Evolutionary conservation across 2,329 filamentous ascomycete genomes (phyloP).

Genomic region (Fusarium goolgardi): DNA sequence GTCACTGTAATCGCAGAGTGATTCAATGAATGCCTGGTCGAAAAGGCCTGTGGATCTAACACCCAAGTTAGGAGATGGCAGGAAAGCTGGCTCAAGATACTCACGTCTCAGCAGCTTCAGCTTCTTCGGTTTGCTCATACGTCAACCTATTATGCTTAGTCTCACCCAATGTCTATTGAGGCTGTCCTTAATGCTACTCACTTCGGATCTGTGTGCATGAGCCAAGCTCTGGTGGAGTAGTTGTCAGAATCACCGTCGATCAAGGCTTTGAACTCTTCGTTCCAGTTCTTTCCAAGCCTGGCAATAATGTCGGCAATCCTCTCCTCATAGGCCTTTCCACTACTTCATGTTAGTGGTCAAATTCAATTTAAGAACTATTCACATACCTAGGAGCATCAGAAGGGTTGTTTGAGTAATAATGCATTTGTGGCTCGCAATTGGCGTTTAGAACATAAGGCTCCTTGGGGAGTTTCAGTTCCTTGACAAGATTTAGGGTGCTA

Average conservation of each 20-base stretch:
- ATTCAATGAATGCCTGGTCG: conserved; percentile 24
- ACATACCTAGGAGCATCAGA: background rate
- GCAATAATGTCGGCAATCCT: background rate
- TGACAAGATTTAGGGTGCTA: conserved; percentile 11
- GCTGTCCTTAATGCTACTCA: background rate
- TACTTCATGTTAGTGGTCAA: background rate
- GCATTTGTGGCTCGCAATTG: conserved; percentile 4
- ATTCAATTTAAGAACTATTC: accelerated
- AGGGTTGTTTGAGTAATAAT: conserved; percentile 7
- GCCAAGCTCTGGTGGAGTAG: conserved; percentile 21
- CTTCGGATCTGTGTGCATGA: conserved; percentile 9
- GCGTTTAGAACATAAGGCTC: conserved; percentile 5
- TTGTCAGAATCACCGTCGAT: background rate
- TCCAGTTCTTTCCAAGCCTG: background rate
- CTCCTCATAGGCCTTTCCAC: background rate
- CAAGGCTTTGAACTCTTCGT: conserved; percentile 1
- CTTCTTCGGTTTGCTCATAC: conserved; percentile 14
- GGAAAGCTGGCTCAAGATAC: accelerated
- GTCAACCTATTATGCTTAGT: background rate
- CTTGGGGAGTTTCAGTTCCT: background rate
- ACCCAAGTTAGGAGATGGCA: accelerated
- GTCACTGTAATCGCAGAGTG: conserved; percentile 29
- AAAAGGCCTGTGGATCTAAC: conserved; percentile 28
- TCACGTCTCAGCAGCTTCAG: conserved; percentile 17
- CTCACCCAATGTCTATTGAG: accelerated